Base-by-base conservation (phyloP, 306 rosid genomes). In the Sindora glabra region DNA sequence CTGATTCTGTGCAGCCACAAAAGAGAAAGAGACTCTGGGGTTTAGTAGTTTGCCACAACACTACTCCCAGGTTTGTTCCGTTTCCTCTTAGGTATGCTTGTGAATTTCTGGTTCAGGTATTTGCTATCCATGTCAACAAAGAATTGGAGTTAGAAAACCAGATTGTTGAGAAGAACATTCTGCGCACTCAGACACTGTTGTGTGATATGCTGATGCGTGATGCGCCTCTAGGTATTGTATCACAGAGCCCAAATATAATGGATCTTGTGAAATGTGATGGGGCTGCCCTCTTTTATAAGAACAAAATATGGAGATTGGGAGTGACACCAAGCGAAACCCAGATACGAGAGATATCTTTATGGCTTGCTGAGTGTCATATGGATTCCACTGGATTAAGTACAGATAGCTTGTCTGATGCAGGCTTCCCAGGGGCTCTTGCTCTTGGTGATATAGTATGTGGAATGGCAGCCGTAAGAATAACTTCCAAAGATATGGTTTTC, bases 81-180 rank as follows among this genome's bases (percentile, higher is more conserved):
- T 92, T 92, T 78, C 98, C 98, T 72, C 96, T 92, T 46, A 77
- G 98, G 75, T 92, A 88, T 80, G 98, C 98, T 54, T 92, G 98
- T 70, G 98, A 92, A 61, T 92, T 92, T 46, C 84, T 92, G 62
- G 81, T 92, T 54, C 98, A 92, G 79, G 98, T 88, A 32, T 92
- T 92, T 83, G 92, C 92, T 60, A 83, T 92, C 70, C 96, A 92
- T 75, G 96, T 92, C 70, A 85, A 86, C 71, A 92, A 79, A 78
- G 98, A 88, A 59, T n/a, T 81, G 12, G 91, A 84, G 70, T 54
- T 84, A 47, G 87, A 84, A 54, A 66, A 67, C 60, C 91, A 84
- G 66, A 73, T 79, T 18, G 39, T 81, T 54, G 91, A 84, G 74
- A 84, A 84, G 73, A 81, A 84, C 62, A 81, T 84, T 30, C 62